Base-by-base conservation (phyloP, 2,329 filamentous ascomycete genomes). In the Diaporthe longicolla region DNA sequence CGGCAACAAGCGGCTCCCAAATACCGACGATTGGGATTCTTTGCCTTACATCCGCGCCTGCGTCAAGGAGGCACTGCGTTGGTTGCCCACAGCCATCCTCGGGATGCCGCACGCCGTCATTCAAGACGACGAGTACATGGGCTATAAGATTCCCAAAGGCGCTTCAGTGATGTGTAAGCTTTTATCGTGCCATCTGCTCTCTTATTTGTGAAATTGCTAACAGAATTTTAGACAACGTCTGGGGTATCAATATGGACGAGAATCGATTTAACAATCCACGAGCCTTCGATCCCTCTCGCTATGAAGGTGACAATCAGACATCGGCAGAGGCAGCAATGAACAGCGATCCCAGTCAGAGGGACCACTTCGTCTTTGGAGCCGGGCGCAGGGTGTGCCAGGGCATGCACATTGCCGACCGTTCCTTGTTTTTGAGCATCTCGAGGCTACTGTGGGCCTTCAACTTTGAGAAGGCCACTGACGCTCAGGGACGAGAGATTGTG, bases 311-410 rank as follows among this genome's bases (percentile, higher is more conserved):
- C 63, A 78, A 83, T 59, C 70, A 76, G 48, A 77, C 78, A 21
- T 76, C 75, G 17, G 73, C 78, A 1, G 75, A 76, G 43, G 77
- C 80, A 66, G 79, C 82, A 0, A 79, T 80, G 69, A 80, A 80
- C 74, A 75, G 76, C 19, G 79, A 82, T 37, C 61, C 73, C 7
- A 71, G 77, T 19, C 83, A 88, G 77, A 83, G 88, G 19, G 88
- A 90, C 63, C 85, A 87, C 11, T 90, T 88, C 78, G 85, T 83
- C 0, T 91, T 89, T 71, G 89, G 89, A 26, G 87, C 86, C 11
- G 89, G 89, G 1, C 83, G 89, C 8, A 83, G 90, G 32, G 85
- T 91, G 57, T 92, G 90, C 78, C 89, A 87, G 4, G 90, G 90
- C 0, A 87, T 89, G 40, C 87, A 90, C 70, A 82, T 91, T 3